Conservation (phyloP, 176 grass and related monocot species). For the Ampelocalamus luodianensis region DNA sequence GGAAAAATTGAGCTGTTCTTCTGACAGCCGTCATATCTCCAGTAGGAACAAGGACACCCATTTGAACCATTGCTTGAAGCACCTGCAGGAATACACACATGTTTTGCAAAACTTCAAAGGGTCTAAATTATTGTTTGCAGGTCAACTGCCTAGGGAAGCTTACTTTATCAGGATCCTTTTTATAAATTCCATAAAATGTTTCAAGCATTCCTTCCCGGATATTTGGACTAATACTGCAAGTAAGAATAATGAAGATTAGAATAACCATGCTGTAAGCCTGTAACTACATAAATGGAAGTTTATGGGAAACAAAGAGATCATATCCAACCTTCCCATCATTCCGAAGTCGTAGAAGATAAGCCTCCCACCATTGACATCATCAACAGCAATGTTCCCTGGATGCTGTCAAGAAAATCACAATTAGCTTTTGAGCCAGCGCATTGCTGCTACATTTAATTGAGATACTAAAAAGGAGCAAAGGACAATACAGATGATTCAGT, state of each 20-base stretch:
- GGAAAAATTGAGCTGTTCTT: constrained; percentile 96
- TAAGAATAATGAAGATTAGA: constrained; percentile 38
- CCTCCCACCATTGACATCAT: constrained; percentile 97
- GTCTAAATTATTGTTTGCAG: constrained; percentile 18
- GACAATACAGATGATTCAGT: constrained; percentile 7
- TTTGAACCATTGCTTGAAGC: constrained; percentile 92
- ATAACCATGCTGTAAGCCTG: constrained; percentile 22
- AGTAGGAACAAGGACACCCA: constrained; percentile 99
- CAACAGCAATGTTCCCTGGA: constrained; percentile 98
- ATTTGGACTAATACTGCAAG: constrained; percentile 87
- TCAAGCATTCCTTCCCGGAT: constrained; percentile 93
- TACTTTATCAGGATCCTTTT: constrained; percentile 96
- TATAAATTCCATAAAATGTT: constrained; percentile 95
- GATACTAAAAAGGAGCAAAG: constrained; percentile 33
- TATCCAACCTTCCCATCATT: constrained; percentile 97
- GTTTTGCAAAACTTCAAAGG: constrained; percentile 32
- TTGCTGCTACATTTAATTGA: background rate
- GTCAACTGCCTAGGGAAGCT: constrained; percentile 41
- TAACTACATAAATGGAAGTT: constrained; percentile 34
- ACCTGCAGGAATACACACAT: constrained; percentile 61
- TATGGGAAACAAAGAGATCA: background rate
- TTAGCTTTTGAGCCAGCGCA: background rate
- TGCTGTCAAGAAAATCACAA: constrained; percentile 65
- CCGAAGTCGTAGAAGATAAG: constrained; percentile 99
- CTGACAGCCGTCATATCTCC: constrained; percentile 99